These are phyloP conservation scores for Arabis hirsuta DNA, from an alignment of 345 rosid species.

Conservation along the genomic window DNA sequence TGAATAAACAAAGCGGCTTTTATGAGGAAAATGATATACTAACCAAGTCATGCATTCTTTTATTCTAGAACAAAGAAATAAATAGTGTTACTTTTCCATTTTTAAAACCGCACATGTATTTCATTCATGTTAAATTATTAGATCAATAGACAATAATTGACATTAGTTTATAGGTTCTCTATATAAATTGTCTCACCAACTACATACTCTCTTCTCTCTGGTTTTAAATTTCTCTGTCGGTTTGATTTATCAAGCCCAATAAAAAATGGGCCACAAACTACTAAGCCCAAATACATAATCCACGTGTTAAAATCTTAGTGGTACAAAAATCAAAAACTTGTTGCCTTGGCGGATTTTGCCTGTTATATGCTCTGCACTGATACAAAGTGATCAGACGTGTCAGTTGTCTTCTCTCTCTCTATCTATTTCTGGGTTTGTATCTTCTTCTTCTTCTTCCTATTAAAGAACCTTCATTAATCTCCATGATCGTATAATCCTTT, in stretches of 20 bases:
- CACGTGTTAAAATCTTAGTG: constrained; percentile 22
- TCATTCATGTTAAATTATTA: too few relatives aligned
- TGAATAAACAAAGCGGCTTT: constrained; percentile 19
- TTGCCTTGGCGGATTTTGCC: constrained; percentile 40
- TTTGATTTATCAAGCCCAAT: constrained; percentile 23
- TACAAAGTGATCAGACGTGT: constrained; percentile 36
- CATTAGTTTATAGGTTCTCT: too few relatives aligned
- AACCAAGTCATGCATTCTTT: too few relatives aligned
- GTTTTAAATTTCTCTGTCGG: not conserved
- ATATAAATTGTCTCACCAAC: too few relatives aligned
- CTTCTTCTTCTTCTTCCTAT: constrained; percentile 23
- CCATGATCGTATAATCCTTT: constrained; percentile 9
- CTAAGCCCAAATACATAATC: not conserved
- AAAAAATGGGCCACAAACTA: constrained; percentile 7
- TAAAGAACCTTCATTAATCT: constrained; percentile 20
- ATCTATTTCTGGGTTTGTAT: constrained; percentile 39
- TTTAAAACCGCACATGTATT: not conserved
- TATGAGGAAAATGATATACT: not conserved
- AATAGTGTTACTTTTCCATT: not conserved
- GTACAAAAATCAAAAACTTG: constrained; percentile 31
- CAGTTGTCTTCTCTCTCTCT: constrained; percentile 38
- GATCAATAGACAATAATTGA: too few relatives aligned
- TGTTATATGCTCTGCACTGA: constrained; percentile 40
- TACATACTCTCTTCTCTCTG: not conserved
- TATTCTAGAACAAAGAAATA: not conserved